Evolutionary conservation across 2,329 filamentous ascomycete species (phyloP), one percentile per base, ranked within the genome.

Genomic region (Pyricularia pennisetigena): DNA sequence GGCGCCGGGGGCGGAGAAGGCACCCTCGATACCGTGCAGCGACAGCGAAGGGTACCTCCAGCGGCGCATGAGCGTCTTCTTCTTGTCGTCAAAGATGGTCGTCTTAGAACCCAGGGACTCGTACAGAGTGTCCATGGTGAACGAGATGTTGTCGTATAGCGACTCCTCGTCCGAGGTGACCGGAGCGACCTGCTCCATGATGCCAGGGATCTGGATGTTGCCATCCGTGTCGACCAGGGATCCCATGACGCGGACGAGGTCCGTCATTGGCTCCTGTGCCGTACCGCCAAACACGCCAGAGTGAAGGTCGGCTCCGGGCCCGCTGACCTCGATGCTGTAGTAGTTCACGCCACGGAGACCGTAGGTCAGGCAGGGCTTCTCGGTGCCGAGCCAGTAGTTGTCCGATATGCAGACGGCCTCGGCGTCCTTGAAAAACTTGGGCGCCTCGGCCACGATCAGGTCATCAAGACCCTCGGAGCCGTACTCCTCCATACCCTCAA

Each of bases 401-500:
- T 99, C 95, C 65, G 93, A 97, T 77, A 99, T 99, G 82, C 95
- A 99, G 70, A 98, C 93, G 6, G 94, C 95, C 73, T 99, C 95
- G 49, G 93, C 89, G 74, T 97, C 94, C 75, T 93, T 93, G 83
- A 99, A 99, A 84, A 90, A 98, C 74, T 92, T 91, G 82, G 96
- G 93, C 72, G 91, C 93, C 82, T 99, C 95, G 64, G 87, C 89
- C 73, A 91, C 85, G 80, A 99, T 97, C 72, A 98, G 91, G 74
- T 97, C 94, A 76, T 99, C 95, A 68, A 99, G 85, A 54, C 95
- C 95, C 78, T 98, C 94, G 0, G 94, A 97, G 66, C 95, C 95
- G 78, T 97, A 97, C 82, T 99, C 95, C 82, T 99, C 95, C 95
- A 99, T 99, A 65, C 95, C 95, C 84, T 99, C 95, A 74, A 99